phyloP scores from a whole-genome alignment of 2,329 filamentous ascomycete species.

The Botrytis hyacinthi region DNA sequence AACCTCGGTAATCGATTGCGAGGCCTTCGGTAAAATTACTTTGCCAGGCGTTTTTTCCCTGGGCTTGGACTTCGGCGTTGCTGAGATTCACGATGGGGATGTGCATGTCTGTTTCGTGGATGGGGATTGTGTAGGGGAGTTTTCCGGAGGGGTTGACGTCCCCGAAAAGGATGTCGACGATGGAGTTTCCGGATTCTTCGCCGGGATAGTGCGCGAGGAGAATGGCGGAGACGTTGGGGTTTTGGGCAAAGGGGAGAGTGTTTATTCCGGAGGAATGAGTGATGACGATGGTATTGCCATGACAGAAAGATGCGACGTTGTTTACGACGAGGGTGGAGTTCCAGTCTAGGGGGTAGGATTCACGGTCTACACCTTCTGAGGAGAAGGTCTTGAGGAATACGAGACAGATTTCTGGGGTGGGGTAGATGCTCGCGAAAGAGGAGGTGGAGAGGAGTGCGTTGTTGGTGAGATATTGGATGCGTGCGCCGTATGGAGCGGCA shows the following conservation, averaged over 20 bases:
- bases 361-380: constrained; percentile 66
- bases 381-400: constrained; percentile 61
- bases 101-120: constrained; percentile 52
- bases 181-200: constrained; percentile 74
- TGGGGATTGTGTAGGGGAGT: constrained; percentile 60
- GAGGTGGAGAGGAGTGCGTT: constrained; percentile 21
- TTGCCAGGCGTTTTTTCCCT: constrained; percentile 38
- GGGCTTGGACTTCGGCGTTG: constrained; percentile 2
- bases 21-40: constrained; percentile 72
- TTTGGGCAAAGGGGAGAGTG: constrained; percentile 59
- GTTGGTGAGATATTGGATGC: constrained; percentile 25
- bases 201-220: constrained; percentile 77
- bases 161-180: constrained; percentile 78
- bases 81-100: constrained; percentile 48
- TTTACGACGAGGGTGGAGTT: constrained; percentile 24
- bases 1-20: constrained; percentile 75
- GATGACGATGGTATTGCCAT: constrained; percentile 61
- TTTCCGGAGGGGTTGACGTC: constrained; percentile 71
- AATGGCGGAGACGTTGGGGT: constrained; percentile 77
- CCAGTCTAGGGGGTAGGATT: constrained; percentile 49
- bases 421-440: constrained; percentile 6
- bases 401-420: constrained; percentile 6
- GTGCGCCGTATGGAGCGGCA: constrained; percentile 18
- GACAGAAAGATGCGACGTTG: constrained; percentile 50
- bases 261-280: constrained; percentile 66